phyloP scores from a whole-genome alignment of 257 asterid genomes.

The Solanum peruvianum region DNA sequence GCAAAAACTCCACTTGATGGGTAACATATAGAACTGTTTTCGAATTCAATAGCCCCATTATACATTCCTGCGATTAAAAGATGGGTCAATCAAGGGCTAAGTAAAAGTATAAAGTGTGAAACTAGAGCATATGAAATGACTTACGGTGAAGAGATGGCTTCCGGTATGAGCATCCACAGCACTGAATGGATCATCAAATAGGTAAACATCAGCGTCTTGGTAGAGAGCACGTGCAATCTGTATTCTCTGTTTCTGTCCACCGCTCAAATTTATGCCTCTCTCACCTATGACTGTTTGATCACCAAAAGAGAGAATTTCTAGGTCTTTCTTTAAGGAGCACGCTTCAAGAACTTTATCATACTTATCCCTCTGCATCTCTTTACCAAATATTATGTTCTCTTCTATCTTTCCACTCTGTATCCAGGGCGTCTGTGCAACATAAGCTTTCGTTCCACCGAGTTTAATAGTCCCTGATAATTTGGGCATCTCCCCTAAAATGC shows the following conservation, averaged over 20 bases:
- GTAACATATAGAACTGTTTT: constrained; percentile 74
- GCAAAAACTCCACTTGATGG: constrained; percentile 84
- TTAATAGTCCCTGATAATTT: constrained; percentile 53
- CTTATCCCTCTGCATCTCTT: constrained; percentile 47
- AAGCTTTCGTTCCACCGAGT: constrained; percentile 57
- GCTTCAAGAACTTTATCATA: constrained; percentile 68
- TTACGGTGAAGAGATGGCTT: constrained; percentile 74
- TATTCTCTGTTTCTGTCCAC: constrained; percentile 85
- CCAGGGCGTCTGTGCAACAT: constrained; percentile 86
- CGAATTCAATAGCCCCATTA: constrained; percentile 39
- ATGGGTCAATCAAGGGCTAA: neutral
- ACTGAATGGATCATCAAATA: constrained; percentile 89
- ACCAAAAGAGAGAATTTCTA: constrained; percentile 64
- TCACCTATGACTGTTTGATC: constrained; percentile 89
- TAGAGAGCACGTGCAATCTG: constrained; percentile 87
- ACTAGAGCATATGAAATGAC: neutral
- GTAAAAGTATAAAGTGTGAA: neutral
- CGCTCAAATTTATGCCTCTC: constrained; percentile 88
- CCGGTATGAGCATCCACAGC: constrained; percentile 98
- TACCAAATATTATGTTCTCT: constrained; percentile 78
- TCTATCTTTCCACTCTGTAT: constrained; percentile 82
- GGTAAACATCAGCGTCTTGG: constrained; percentile 71
- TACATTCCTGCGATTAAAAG: constrained; percentile 48
- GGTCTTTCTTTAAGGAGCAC: constrained; percentile 64
- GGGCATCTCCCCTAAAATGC: constrained; percentile 71